Evolutionary conservation across 2,329 filamentous ascomycete genomes (phyloP).

Genomic region (Dactylellina haptotyla): DNA sequence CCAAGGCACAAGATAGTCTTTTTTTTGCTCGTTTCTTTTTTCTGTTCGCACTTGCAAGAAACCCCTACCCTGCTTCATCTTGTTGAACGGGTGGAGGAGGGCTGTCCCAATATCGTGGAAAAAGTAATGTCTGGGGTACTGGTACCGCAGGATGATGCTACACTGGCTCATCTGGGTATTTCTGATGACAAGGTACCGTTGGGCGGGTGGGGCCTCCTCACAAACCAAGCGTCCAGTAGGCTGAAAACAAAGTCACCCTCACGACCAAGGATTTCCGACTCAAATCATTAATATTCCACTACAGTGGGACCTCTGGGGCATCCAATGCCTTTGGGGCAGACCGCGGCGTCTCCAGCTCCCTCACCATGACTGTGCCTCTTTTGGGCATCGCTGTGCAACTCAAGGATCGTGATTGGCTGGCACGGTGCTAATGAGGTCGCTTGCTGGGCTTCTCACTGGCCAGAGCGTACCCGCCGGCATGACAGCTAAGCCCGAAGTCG

Average conservation of each 20-base stretch:
- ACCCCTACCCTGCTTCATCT: slow-evolving; percentile 47
- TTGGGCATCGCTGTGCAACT: slow-evolving; percentile 23
- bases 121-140: slow-evolving; percentile 54
- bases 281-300: slow-evolving; percentile 26
- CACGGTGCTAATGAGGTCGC: slow-evolving; percentile 33
- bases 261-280: slow-evolving; percentile 27
- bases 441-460: slow-evolving; percentile 48
- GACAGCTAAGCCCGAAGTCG: slow-evolving; percentile 17
- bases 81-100: slow-evolving; percentile 34
- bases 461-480: slow-evolving; percentile 47
- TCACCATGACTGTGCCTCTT: slow-evolving; percentile 25
- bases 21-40: too few relatives aligned
- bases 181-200: slow-evolving; percentile 44
- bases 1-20: slow-evolving; percentile 30
- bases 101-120: slow-evolving; percentile 50
- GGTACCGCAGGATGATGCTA: slow-evolving; percentile 46
- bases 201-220: slow-evolving; percentile 21
- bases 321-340: slow-evolving; percentile 22
- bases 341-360: slow-evolving; percentile 37
- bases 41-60: slow-evolving; percentile 42
- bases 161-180: slow-evolving; percentile 52
- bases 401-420: slow-evolving; percentile 31
- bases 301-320: slow-evolving; percentile 31
- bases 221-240: slow-evolving; percentile 43
- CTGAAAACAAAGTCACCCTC: slow-evolving; percentile 39